Evolutionary conservation across 2,329 filamentous ascomycete genomes (phyloP).

Genomic region (Chaetomium globosum): DNA sequence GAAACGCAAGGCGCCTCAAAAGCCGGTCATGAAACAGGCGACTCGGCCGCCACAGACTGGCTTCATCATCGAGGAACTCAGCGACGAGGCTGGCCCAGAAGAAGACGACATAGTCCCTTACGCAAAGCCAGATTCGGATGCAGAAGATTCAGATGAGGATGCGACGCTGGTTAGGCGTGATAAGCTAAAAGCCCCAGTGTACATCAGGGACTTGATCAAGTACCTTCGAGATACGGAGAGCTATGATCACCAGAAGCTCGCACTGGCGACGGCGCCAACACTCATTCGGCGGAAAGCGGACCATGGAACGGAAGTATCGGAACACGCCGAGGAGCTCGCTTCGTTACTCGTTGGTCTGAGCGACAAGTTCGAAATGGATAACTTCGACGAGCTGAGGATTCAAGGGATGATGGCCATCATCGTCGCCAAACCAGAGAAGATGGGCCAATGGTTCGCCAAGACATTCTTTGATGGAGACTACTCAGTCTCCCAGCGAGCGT

Average conservation of each 20-base stretch:
- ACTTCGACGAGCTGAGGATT: slow-evolving; percentile 74
- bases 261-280: slow-evolving; percentile 71
- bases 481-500: slow-evolving; percentile 79
- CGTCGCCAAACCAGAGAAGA: slow-evolving; percentile 71
- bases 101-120: slow-evolving; percentile 75
- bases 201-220: slow-evolving; percentile 79
- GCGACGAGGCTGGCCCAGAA: slow-evolving; percentile 57
- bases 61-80: slow-evolving; percentile 67
- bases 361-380: slow-evolving; percentile 79
- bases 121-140: slow-evolving; percentile 82
- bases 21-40: slow-evolving; percentile 34
- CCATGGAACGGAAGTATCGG: slow-evolving; percentile 84
- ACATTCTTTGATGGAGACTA: slow-evolving; percentile 92
- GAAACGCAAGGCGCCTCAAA: slow-evolving; percentile 34
- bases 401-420: slow-evolving; percentile 82
- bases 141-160: slow-evolving; percentile 91
- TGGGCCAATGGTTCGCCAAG: slow-evolving; percentile 82
- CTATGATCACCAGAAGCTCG: slow-evolving; percentile 81
- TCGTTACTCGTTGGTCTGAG: slow-evolving; percentile 76
- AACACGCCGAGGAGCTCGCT: slow-evolving; percentile 81
- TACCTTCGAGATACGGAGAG: slow-evolving; percentile 80
- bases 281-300: slow-evolving; percentile 86
- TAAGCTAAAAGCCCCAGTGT: slow-evolving; percentile 83
- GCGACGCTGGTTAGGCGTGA: slow-evolving; percentile 81
- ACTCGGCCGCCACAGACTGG: slow-evolving; percentile 43